phyloP scores from a whole-genome alignment of 768 basidiomycete genomes.

The Coprinopsis strossmayeri region DNA sequence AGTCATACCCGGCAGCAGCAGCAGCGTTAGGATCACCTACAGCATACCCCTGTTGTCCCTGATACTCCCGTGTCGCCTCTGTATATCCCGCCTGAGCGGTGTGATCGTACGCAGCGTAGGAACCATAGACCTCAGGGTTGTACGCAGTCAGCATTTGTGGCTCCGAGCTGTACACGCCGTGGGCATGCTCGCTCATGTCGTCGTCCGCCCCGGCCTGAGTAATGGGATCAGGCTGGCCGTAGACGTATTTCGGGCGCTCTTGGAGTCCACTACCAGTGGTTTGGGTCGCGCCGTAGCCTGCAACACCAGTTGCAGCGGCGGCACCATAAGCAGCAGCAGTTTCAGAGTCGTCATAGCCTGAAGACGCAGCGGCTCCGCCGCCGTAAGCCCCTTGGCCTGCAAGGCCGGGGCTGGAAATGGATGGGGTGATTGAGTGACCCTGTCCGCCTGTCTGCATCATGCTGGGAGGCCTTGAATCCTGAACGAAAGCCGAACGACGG shows the following conservation, averaged over 20 bases:
- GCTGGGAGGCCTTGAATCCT: slow-evolving; percentile 15
- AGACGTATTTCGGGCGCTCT: slow-evolving; percentile 28
- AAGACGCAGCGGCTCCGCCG: slow-evolving; percentile 6
- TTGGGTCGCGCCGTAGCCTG: slow-evolving; percentile 15
- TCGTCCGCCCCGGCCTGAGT: slow-evolving; percentile 23
- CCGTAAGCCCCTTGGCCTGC: slow-evolving; percentile 32
- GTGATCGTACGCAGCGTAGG: slow-evolving; percentile 14
- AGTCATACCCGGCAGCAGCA: neutral
- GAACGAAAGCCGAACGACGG: slow-evolving; percentile 21
- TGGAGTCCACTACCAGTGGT: slow-evolving; percentile 11
- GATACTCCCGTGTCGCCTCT: slow-evolving; percentile 25
- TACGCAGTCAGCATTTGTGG: slow-evolving; percentile 31
- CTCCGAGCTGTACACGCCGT: slow-evolving; percentile 35
- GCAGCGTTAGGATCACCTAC: neutral
- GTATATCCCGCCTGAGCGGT: slow-evolving; percentile 20
- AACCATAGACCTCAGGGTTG: slow-evolving; percentile 38
- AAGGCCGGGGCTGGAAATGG: slow-evolving; percentile 28
- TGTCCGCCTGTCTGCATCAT: slow-evolving; percentile 17
- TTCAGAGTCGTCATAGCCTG: slow-evolving; percentile 28
- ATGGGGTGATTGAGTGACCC: slow-evolving; percentile 21
- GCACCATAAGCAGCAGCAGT: slow-evolving; percentile 15
- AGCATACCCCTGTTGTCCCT: slow-evolving; percentile 18
- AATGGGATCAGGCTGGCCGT: slow-evolving; percentile 24
- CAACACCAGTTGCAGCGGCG: slow-evolving; percentile 4
- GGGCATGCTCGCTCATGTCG: slow-evolving; percentile 21